phyloP scores from a whole-genome alignment of 306 rosid genomes.

The Vigna hirtella region DNA sequence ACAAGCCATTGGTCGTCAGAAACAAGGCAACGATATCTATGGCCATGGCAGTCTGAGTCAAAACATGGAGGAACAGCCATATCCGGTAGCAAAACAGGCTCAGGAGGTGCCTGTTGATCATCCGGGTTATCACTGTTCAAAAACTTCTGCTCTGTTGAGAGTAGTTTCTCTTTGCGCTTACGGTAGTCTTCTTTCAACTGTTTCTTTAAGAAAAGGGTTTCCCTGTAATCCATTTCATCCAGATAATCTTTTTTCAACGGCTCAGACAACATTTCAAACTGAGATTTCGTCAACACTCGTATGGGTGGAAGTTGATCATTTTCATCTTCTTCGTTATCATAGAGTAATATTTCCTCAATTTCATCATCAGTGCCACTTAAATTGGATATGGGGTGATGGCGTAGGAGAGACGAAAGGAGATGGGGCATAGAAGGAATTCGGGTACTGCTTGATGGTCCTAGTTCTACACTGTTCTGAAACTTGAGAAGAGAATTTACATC shows the following conservation, averaged over 20 bases:
- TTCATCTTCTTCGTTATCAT: slow-evolving; percentile 73
- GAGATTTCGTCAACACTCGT: slow-evolving; percentile 76
- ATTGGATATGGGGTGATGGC: slow-evolving; percentile 51
- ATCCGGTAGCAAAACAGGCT: slow-evolving; percentile 81
- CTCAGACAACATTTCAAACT: slow-evolving; percentile 79
- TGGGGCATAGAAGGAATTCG: slow-evolving; percentile 90
- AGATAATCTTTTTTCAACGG: slow-evolving; percentile 76
- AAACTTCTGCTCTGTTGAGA: slow-evolving; percentile 48
- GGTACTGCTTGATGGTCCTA: slow-evolving; percentile 64
- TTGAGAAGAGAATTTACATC: slow-evolving; percentile 81
- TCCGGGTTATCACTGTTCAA: slow-evolving; percentile 52
- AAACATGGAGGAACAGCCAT: slow-evolving; percentile 86
- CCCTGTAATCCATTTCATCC: slow-evolving; percentile 95
- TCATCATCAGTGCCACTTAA: slow-evolving; percentile 60
- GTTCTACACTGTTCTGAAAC: slow-evolving; percentile 79
- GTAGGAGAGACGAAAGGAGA: slow-evolving; percentile 85
- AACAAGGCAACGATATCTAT: slow-evolving; percentile 85
- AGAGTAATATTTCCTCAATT: slow-evolving; percentile 62
- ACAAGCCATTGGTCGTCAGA: slow-evolving; percentile 74
- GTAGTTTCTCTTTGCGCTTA: slow-evolving; percentile 60
- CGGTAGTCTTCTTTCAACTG: slow-evolving; percentile 79
- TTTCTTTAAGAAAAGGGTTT: slow-evolving; percentile 89
- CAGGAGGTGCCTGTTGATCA: slow-evolving; percentile 64
- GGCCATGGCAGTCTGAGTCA: slow-evolving; percentile 65
- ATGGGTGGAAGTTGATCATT: slow-evolving; percentile 87